Conservation (phyloP, 768 basidiomycete species). For the Tulasnella sp. region DNA sequence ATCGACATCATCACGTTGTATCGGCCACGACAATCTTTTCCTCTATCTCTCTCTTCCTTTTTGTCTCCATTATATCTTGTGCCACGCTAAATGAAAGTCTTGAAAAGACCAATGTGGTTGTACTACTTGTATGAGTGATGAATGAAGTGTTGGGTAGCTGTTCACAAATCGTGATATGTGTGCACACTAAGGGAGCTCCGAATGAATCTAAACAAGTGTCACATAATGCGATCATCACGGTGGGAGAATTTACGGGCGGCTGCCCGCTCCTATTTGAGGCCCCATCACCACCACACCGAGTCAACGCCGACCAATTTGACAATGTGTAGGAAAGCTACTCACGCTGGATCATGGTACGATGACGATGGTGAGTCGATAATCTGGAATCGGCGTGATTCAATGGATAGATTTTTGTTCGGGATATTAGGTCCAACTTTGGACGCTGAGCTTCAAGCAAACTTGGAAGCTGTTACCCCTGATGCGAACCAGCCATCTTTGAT, state of each 20-base stretch:
- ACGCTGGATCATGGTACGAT: conserved; percentile 88
- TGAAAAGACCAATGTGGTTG: neutral
- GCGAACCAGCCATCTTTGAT: conserved; percentile 26
- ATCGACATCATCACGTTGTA: too few species aligned
- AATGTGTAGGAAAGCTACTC: conserved; percentile 49
- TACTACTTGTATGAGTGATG: too few species aligned
- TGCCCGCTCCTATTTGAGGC: too few species aligned
- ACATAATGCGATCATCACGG: too few species aligned
- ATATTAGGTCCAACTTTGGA: conserved; percentile 43
- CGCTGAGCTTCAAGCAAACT: conserved; percentile 48
- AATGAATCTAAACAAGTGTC: too few species aligned
- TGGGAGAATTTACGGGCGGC: too few species aligned
- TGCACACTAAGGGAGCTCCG: too few species aligned
- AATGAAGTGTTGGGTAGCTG: too few species aligned
- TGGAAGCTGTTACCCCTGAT: conserved; percentile 42
- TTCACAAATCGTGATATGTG: too few species aligned
- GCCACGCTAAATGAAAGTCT: conserved; percentile 11
- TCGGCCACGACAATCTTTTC: conserved; percentile 5
- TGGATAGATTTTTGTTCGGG: conserved; percentile 2
- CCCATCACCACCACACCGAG: too few species aligned
- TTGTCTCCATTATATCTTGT: neutral
- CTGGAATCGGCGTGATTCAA: neutral
- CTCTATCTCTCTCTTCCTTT: neutral
- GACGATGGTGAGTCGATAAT: conserved; percentile 36
- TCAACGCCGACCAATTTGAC: too few species aligned